phyloP scores from a whole-genome alignment of 2,329 filamentous ascomycete species.

The Fusarium euwallaceae region DNA sequence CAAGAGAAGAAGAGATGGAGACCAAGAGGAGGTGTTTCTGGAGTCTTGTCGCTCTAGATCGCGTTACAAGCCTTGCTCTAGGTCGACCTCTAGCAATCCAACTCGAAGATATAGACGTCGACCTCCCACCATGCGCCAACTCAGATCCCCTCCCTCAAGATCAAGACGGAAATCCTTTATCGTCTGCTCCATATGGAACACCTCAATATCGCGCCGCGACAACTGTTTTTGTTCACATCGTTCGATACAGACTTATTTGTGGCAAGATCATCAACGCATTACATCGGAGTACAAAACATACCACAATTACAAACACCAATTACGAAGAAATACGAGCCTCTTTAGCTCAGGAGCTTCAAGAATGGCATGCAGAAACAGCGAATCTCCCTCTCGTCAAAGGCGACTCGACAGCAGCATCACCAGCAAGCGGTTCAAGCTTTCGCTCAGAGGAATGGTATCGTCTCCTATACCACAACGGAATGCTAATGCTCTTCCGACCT shows the following conservation, averaged over 20 bases:
- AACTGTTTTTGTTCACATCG: slow-evolving; percentile 55
- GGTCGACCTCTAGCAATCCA: slow-evolving; percentile 56
- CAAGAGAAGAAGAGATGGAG: slow-evolving; percentile 48
- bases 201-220: slow-evolving; percentile 45
- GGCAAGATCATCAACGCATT: slow-evolving; percentile 54
- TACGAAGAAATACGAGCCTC: slow-evolving; percentile 33
- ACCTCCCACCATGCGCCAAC: slow-evolving; percentile 46
- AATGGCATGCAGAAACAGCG: slow-evolving; percentile 48
- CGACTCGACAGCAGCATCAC: slow-evolving; percentile 30
- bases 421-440: slow-evolving; percentile 54
- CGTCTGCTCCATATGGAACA: slow-evolving; percentile 38
- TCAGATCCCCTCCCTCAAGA: slow-evolving; percentile 37
- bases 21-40: slow-evolving; percentile 57
- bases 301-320: slow-evolving; percentile 7
- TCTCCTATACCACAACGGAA: slow-evolving; percentile 57
- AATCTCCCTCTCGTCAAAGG: slow-evolving; percentile 46
- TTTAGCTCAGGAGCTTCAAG: slow-evolving; percentile 48
- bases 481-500: slow-evolving; percentile 58
- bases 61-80: slow-evolving; percentile 54
- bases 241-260: slow-evolving; percentile 56
- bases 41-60: slow-evolving; percentile 57
- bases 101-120: slow-evolving; percentile 57
- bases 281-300: slow-evolving; percentile 47
- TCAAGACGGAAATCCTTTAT: slow-evolving; percentile 26
- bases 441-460: slow-evolving; percentile 58